phyloP scores from a whole-genome alignment of 306 rosid species.

The Sphenostylis stenocarpa region DNA sequence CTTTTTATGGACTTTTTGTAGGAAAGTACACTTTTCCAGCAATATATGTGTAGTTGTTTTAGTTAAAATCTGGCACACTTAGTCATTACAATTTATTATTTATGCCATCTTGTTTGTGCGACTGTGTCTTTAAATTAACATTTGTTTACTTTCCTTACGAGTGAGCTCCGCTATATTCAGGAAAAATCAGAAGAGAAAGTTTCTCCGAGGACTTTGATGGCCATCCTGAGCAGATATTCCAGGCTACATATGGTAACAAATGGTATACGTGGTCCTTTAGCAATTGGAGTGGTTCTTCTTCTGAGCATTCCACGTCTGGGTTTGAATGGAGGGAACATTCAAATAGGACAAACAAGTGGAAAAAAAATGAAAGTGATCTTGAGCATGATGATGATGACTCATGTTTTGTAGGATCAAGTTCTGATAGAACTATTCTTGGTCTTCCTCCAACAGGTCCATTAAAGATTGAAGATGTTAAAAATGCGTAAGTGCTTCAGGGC shows the following conservation, averaged over 20 bases:
- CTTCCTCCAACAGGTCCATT: constrained; percentile 81
- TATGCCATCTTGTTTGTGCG: background rate
- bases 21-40: constrained; percentile 18
- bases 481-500: constrained; percentile 62
- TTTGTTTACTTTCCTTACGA: constrained; percentile 15
- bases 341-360: constrained; percentile 56
- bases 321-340: constrained; percentile 69
- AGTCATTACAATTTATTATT: constrained; percentile 6
- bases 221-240: constrained; percentile 56
- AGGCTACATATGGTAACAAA: constrained; percentile 57
- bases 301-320: constrained; percentile 45
- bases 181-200: constrained; percentile 45
- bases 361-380: constrained; percentile 44
- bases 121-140: background rate
- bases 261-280: constrained; percentile 64
- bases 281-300: constrained; percentile 39
- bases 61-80: constrained; percentile 1
- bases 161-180: constrained; percentile 33
- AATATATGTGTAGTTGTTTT: background rate
- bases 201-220: constrained; percentile 48
- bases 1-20: constrained; percentile 15
- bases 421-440: constrained; percentile 75
- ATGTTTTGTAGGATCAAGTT: constrained; percentile 48
- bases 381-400: constrained; percentile 56
- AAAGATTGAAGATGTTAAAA: constrained; percentile 82